phyloP scores from a whole-genome alignment of 768 basidiomycete species.

The Xerocomellus amylosporus region DNA sequence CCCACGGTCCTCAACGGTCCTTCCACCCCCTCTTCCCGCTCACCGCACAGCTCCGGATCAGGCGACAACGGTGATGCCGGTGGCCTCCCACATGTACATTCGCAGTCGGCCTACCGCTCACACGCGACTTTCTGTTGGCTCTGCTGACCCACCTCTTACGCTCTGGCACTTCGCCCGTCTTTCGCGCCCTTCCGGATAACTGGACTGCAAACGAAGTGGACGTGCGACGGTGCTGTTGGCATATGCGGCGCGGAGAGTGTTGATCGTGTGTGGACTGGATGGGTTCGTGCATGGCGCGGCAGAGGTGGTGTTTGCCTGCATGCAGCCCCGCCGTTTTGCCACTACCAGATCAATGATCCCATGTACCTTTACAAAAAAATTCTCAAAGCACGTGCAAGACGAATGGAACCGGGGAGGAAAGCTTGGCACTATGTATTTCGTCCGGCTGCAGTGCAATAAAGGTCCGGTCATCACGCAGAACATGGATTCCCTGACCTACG shows the following conservation, averaged over 20 bases:
- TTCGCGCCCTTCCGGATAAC: conserved; percentile 58
- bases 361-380: too few relatives aligned
- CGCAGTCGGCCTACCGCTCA: conserved; percentile 43
- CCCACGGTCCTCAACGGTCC: conserved; percentile 52
- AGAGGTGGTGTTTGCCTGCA: conserved; percentile 66
- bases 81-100: background rate
- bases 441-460: too few relatives aligned
- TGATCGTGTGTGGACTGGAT: conserved; percentile 41
- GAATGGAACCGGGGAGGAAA: too few relatives aligned
- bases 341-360: too few relatives aligned
- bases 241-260: conserved; percentile 44
- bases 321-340: conserved; percentile 46
- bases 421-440: too few relatives aligned
- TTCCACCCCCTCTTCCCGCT: conserved; percentile 26
- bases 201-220: conserved; percentile 85
- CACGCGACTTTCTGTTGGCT: conserved; percentile 63
- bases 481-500: too few relatives aligned
- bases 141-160: conserved; percentile 78
- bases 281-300: conserved; percentile 28
- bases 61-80: background rate
- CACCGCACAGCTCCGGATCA: background rate
- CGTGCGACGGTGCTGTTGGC: conserved; percentile 64
- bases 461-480: too few relatives aligned
- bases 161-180: conserved; percentile 70
- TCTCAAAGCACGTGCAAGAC: too few relatives aligned